Conservation (phyloP, 306 rosid species). For the Pachyrhizus erosus region DNA sequence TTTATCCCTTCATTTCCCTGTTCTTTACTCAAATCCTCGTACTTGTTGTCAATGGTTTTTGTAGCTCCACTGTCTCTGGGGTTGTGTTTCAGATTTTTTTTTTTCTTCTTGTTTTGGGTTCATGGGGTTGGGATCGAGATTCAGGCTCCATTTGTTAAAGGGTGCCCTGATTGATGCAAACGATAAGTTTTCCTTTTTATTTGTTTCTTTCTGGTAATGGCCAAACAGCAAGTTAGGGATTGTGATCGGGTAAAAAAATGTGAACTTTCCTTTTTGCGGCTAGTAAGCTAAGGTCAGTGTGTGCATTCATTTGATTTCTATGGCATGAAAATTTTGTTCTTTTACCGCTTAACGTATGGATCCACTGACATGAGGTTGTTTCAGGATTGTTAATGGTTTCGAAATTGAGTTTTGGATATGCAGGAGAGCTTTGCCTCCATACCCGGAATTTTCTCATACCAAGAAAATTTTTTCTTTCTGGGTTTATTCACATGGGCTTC, state of each 20-base stretch:
- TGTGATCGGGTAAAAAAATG: slow-evolving; percentile 32
- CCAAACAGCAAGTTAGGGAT: slow-evolving; percentile 26
- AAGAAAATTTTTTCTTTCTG: neutral
- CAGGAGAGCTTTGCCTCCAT: too few relatives aligned
- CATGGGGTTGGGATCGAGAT: slow-evolving; percentile 29
- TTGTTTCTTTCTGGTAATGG: slow-evolving; percentile 10
- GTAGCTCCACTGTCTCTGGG: slow-evolving; percentile 4
- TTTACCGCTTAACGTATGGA: neutral
- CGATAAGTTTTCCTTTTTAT: neutral
- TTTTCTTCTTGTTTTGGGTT: slow-evolving; percentile 10
- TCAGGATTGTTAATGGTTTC: too few relatives aligned
- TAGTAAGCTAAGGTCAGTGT: slow-evolving; percentile 18
- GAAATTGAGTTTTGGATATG: too few relatives aligned
- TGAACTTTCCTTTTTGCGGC: slow-evolving; percentile 40
- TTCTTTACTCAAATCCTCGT: slow-evolving; percentile 5
- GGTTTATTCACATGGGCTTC: neutral
- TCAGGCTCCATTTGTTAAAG: neutral
- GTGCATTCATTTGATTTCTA: neutral
- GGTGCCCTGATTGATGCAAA: slow-evolving; percentile 3
- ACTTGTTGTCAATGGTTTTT: neutral
- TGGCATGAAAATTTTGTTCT: neutral
- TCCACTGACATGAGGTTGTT: neutral
- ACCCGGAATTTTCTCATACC: neutral
- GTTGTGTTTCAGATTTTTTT: neutral
- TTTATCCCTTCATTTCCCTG: neutral